Conservation (phyloP, 352 stramenopile species). For the Phytopythium ostracodes region DNA sequence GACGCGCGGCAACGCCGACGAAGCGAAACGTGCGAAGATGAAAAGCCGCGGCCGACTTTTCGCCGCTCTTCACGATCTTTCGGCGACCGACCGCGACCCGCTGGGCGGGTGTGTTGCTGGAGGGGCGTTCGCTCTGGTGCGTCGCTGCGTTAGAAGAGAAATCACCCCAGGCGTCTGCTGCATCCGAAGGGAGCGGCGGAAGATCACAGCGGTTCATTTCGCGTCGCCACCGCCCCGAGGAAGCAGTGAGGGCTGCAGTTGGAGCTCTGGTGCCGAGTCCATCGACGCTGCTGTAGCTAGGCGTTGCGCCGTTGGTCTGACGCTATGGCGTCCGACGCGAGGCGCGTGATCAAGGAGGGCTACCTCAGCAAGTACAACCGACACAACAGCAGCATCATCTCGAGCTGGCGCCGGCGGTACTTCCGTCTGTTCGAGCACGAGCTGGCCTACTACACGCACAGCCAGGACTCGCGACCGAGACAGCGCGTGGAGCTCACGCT, state of each 20-base stretch:
- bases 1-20: background rate
- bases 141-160: background rate
- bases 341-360: conserved; percentile 61
- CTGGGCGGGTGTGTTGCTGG: background rate
- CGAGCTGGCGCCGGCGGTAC: conserved; percentile 60
- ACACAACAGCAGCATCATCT: conserved; percentile 9
- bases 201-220: background rate
- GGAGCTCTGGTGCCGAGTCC: background rate
- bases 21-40: background rate
- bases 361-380: conserved; percentile 68
- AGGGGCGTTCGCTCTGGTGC: background rate
- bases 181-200: background rate
- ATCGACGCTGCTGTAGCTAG: background rate
- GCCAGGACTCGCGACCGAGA: conserved; percentile 26
- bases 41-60: background rate
- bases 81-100: background rate
- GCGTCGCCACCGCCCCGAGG: background rate
- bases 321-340: conserved; percentile 15
- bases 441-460: conserved; percentile 52
- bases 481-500: conserved; percentile 44
- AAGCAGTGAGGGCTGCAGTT: background rate
- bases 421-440: conserved; percentile 62
- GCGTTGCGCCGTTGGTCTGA: background rate
- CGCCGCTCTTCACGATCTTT: background rate
- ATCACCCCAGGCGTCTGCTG: background rate